Conservation (phyloP, 2,329 filamentous ascomycete genomes). For the Botrytis fragariae region DNA sequence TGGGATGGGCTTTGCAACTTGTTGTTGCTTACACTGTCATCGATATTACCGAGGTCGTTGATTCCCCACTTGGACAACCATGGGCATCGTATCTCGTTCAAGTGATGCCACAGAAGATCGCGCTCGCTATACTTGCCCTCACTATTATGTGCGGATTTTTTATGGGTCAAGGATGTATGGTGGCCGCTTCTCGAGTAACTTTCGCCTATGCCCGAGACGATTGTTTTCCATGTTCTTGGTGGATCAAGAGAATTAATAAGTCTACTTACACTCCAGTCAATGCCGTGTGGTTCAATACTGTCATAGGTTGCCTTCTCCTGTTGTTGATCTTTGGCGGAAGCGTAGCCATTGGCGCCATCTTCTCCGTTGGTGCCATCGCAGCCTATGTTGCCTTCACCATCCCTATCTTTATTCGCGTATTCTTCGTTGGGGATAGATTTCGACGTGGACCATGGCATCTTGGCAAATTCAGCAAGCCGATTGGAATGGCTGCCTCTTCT, state of each 20-base stretch:
- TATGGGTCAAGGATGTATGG: slow-evolving; percentile 71
- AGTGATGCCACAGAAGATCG: slow-evolving; percentile 56
- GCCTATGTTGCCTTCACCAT: slow-evolving; percentile 59
- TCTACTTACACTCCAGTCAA: slow-evolving; percentile 63
- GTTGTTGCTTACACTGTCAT: slow-evolving; percentile 68
- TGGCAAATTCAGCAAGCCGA: slow-evolving; percentile 54
- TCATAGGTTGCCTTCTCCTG: slow-evolving; percentile 56
- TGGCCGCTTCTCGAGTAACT: slow-evolving; percentile 60
- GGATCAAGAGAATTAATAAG: slow-evolving; percentile 58
- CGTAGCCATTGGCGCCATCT: slow-evolving; percentile 61
- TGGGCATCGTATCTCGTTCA: slow-evolving; percentile 68
- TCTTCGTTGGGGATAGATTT: slow-evolving; percentile 60
- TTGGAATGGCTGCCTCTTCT: slow-evolving; percentile 52
- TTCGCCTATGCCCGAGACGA: slow-evolving; percentile 69
- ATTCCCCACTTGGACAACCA: slow-evolving; percentile 63
- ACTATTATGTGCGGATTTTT: slow-evolving; percentile 66
- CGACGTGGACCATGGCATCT: slow-evolving; percentile 64
- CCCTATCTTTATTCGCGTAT: slow-evolving; percentile 55
- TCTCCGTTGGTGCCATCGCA: slow-evolving; percentile 65
- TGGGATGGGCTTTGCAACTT: slow-evolving; percentile 72
- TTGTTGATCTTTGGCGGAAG: slow-evolving; percentile 61
- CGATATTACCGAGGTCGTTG: slow-evolving; percentile 55
- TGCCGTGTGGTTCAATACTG: slow-evolving; percentile 62
- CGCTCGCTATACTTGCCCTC: slow-evolving; percentile 56
- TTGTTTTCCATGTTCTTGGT: slow-evolving; percentile 58